Conservation (phyloP, 140 eudicot genomes). For the Cichorium intybus region DNA sequence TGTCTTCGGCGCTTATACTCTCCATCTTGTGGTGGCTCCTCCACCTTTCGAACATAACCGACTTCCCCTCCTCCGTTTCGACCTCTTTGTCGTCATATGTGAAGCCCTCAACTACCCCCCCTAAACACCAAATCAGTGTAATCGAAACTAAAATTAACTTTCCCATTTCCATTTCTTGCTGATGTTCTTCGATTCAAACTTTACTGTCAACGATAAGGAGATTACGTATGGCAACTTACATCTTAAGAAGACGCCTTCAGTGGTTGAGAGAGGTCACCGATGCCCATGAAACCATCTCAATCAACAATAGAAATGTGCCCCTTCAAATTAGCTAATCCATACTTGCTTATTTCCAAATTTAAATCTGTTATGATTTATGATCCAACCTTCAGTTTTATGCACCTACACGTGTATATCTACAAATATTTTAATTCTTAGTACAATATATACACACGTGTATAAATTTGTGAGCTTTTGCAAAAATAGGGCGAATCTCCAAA, state of each 20-base stretch:
- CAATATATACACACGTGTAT: no score
- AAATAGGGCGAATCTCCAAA: no score
- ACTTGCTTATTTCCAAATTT: no score
- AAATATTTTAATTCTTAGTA: no score
- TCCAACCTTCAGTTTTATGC: no score
- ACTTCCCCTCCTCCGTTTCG: background rate
- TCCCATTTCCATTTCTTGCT: background rate
- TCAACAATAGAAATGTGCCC: no score
- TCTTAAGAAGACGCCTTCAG: background rate
- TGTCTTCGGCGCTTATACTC: background rate
- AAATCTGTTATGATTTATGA: no score
- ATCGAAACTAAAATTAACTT: background rate
- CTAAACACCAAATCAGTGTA: background rate
- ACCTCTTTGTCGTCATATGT: background rate
- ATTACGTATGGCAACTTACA: background rate
- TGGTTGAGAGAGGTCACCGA: background rate
- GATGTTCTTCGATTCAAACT: background rate
- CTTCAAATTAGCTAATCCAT: no score
- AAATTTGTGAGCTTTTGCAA: no score
- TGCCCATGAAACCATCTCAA: background rate
- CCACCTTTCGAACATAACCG: background rate
- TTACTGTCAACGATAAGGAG: background rate
- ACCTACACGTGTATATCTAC: no score
- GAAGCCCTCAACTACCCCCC: background rate
- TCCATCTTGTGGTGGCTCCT: background rate